Percentiles rank a stretch among this genome's conserved stretches.
These are phyloP conservation scores for Peltaster fructicola DNA, from an alignment of 2,329 filamentous ascomycete genomes.

Conservation along the genomic window DNA sequence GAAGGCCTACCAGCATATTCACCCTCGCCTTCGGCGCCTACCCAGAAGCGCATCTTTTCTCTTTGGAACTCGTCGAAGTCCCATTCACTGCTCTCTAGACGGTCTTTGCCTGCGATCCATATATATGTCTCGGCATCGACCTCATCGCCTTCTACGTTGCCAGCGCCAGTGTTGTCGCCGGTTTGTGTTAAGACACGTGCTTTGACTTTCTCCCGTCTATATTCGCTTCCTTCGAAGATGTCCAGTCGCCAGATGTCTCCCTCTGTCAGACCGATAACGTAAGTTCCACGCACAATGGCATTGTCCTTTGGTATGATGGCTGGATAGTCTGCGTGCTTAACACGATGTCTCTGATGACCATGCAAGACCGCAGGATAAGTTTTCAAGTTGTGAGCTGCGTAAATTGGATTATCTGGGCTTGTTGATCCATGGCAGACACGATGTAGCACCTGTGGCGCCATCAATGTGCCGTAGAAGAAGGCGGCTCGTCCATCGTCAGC, in stretches of 20 bases:
- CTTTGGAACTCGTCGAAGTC: constrained; percentile 68
- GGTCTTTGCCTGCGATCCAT: constrained; percentile 26
- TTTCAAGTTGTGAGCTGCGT: constrained; percentile 32
- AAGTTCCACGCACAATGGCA: constrained; percentile 51
- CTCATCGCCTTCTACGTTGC: constrained; percentile 22
- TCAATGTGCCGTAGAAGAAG: constrained; percentile 54
- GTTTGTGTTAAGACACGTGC: constrained; percentile 9
- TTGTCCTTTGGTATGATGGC: constrained; percentile 40
- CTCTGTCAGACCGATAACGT: constrained; percentile 61
- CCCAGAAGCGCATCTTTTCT: constrained; percentile 52
- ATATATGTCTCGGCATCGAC: constrained; percentile 34
- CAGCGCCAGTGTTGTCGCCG: constrained; percentile 13
- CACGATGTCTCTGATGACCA: constrained; percentile 52
- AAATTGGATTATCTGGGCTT: constrained; percentile 33
- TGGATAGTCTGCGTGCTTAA: constrained; percentile 59
- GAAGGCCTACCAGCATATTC: constrained; percentile 26
- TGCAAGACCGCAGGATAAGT: constrained; percentile 61
- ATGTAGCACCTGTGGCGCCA: constrained; percentile 76
- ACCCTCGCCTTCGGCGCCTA: constrained; percentile 29
- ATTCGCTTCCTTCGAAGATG: constrained; percentile 64
- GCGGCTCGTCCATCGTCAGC: constrained; percentile 27
- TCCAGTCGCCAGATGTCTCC: constrained; percentile 62
- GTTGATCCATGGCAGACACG: constrained; percentile 57
- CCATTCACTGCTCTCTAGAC: constrained; percentile 63
- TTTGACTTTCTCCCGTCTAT: constrained; percentile 35